Percentiles rank a stretch among this genome's conserved stretches.
Conservation (phyloP, 768 basidiomycete genomes). For the Rhodotorula kratochvilovae region DNA sequence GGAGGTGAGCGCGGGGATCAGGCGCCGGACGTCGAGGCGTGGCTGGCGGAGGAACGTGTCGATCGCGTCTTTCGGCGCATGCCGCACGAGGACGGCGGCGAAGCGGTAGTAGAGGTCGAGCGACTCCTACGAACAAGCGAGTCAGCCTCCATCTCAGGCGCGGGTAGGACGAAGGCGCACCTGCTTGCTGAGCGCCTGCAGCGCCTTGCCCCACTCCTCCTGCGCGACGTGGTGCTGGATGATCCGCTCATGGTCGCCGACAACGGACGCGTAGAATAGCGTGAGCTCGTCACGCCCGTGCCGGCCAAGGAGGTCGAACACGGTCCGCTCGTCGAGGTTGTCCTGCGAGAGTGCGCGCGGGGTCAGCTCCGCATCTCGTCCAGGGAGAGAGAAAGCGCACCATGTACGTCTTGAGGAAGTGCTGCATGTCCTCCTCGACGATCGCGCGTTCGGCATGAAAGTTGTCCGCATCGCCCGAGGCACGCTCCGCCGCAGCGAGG, state of each 20-base stretch:
- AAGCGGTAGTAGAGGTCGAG: conserved; percentile 90
- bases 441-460: conserved; percentile 71
- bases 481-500: conserved; percentile 72
- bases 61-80: conserved; percentile 81
- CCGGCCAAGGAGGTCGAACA: conserved; percentile 86
- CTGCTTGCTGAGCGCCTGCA: conserved; percentile 31
- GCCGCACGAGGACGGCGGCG: conserved; percentile 76
- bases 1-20: conserved; percentile 82
- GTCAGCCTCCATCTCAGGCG: background rate
- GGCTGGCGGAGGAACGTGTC: conserved; percentile 86
- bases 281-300: conserved; percentile 92
- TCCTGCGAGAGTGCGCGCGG: conserved; percentile 51
- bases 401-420: conserved; percentile 92
- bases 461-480: conserved; percentile 66
- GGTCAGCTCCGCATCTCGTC: background rate
- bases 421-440: conserved; percentile 84
- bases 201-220: conserved; percentile 25
- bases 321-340: conserved; percentile 75
- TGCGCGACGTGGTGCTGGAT: conserved; percentile 88
- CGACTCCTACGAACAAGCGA: conserved; percentile 56
- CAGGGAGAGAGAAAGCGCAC: conserved; percentile 49
- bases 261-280: conserved; percentile 74
- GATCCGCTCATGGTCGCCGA: conserved; percentile 77
- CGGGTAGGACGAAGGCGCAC: conserved; percentile 1
- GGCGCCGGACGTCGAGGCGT: conserved; percentile 69